Evolutionary conservation across 2,329 filamentous ascomycete genomes (phyloP), one percentile per base, ranked within the genome.

Genomic region (Phialophora expanda): DNA sequence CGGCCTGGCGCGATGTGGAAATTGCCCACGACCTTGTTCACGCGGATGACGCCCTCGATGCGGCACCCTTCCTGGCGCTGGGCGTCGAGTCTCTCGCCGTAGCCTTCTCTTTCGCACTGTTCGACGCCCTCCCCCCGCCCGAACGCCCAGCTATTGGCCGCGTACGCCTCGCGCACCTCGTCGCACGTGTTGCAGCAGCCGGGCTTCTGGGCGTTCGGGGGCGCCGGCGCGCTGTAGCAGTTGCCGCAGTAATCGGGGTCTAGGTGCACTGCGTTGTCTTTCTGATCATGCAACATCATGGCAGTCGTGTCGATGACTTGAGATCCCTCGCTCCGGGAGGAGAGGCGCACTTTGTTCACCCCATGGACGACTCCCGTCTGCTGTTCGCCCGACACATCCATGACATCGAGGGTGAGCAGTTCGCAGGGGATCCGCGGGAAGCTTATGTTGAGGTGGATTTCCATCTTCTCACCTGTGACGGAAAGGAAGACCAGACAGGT

Each of bases 11-110:
- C 95, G 73, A 99, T 90, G 79, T 99, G 95, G 85, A 99, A 99
- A 83, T 99, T 99, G 64, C 95, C 95, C 62, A 99, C 86, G 28
- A 99, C 95, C 82, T 99, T 99, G 85, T 99, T 99, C 71, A 99
- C 96, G 56, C 92, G 91, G 73, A 99, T 86, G 46, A 88, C 87
- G 66, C 95, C 95, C 78, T 97, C 93, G 70, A 99, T 90, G 58
- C 95, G 91, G 80, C 95, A 99, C 66, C 95, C 95, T 81, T 99
- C 96, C 59, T 89, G 86, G 64, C 93, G 87, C 81, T 98, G 94
- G 69, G 87, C 88, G 75, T 96, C 92, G 66, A 99, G 84, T 73
- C 89, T 90, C 79, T 97, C 91, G 67, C 87, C 87, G 78, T 98
- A 99, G 77, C 97, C 93, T 80, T 99, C 95, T 67, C 93, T 89